Conservation (phyloP, 2,329 filamentous ascomycete species). For the Tolypocladium tropicale region DNA sequence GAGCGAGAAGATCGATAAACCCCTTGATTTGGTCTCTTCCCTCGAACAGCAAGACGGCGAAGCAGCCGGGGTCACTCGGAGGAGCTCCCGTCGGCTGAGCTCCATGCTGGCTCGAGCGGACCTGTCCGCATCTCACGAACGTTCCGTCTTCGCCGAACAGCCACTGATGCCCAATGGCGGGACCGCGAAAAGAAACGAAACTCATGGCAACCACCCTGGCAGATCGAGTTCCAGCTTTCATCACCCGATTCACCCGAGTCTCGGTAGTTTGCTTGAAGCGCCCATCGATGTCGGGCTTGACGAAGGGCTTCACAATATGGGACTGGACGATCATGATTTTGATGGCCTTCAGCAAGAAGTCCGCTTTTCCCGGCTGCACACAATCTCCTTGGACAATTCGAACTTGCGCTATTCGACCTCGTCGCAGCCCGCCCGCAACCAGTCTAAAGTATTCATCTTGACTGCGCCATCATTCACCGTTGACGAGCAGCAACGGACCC, state of each 20-base stretch:
- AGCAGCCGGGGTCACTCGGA: conserved; percentile 38
- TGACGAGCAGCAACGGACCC: conserved; percentile 41
- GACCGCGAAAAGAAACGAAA: conserved; percentile 56
- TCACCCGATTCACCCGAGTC: conserved; percentile 36
- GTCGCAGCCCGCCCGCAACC: conserved; percentile 38
- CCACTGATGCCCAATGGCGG: conserved; percentile 27
- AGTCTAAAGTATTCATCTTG: conserved; percentile 59
- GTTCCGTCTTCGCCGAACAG: conserved; percentile 67
- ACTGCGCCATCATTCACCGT: conserved; percentile 45
- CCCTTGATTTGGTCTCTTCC: conserved; percentile 55
- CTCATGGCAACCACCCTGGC: conserved; percentile 42
- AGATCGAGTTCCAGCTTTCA: conserved; percentile 30
- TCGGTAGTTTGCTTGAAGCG: conserved; percentile 56
- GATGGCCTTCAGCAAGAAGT: conserved; percentile 64
- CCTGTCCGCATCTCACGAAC: conserved; percentile 74
- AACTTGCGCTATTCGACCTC: conserved; percentile 52
- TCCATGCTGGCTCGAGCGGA: conserved; percentile 83
- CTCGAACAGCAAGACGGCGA: conserved; percentile 58
- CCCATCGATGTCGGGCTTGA: conserved; percentile 62
- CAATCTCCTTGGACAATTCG: conserved; percentile 49
- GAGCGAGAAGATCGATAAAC: conserved; percentile 39
- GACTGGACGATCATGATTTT: conserved; percentile 59
- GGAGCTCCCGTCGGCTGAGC: conserved; percentile 71
- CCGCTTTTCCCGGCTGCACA: conserved; percentile 61
- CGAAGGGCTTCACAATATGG: conserved; percentile 63